Evolutionary conservation across 805 yeast species (phyloP).

Genomic region (Saccharomycodes ludwigii): DNA sequence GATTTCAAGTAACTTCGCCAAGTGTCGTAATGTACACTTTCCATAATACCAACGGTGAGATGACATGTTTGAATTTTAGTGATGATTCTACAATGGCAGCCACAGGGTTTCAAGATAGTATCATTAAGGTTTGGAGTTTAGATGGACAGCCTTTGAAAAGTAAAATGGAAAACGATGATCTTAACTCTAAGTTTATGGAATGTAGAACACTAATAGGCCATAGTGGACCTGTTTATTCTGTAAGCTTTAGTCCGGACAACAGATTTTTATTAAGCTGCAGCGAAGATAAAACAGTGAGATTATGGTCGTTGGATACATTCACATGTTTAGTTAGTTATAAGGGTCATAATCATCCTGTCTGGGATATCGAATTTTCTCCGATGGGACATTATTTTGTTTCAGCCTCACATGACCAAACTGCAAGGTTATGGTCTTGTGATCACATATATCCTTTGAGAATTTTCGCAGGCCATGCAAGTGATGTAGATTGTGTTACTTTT

Average conservation of each 20-base stretch:
- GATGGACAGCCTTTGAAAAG: constrained; percentile 79
- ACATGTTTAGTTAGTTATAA: constrained; percentile 85
- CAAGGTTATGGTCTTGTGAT: constrained; percentile 95
- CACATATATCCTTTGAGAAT: constrained; percentile 92
- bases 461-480: constrained; percentile 94
- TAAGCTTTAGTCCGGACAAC: constrained; percentile 85
- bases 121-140: constrained; percentile 81
- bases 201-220: constrained; percentile 62
- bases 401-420: constrained; percentile 95
- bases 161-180: constrained; percentile 42
- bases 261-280: constrained; percentile 69
- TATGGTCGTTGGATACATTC: constrained; percentile 91
- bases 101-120: constrained; percentile 90
- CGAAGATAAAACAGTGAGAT: constrained; percentile 82
- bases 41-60: constrained; percentile 83
- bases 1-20: constrained; percentile 71
- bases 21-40: constrained; percentile 97
- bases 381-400: constrained; percentile 97
- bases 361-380: constrained; percentile 95
- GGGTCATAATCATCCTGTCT: constrained; percentile 92
- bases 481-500: constrained; percentile 88
- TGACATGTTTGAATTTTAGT: constrained; percentile 80
- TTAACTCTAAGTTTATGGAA: constrained; percentile 23
- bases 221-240: constrained; percentile 85
- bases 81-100: constrained; percentile 80